Conservation (phyloP, 441 rosid species). For the Corymbia citriodora region DNA sequence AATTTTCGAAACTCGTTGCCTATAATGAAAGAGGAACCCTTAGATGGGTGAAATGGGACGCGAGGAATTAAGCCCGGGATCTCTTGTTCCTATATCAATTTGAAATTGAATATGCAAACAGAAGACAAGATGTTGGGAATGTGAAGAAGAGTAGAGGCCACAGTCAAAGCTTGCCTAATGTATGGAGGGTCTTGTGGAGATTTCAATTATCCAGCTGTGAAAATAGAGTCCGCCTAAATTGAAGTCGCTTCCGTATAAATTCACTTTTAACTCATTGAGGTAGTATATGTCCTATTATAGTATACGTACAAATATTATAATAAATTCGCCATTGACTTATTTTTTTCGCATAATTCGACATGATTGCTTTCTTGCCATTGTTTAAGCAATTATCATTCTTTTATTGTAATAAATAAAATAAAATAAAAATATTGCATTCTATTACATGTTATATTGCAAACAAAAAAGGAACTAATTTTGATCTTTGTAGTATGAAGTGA, state of each 20-base stretch:
- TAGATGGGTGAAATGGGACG: neutral
- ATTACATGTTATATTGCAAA: neutral
- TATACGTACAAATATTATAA: too few species aligned
- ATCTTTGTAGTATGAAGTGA: neutral
- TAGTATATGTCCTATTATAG: neutral
- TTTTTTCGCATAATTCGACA: neutral
- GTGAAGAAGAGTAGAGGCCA: neutral
- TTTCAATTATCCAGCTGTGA: neutral
- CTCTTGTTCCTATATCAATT: rapidly evolving
- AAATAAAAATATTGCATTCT: neutral
- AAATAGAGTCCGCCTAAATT: neutral
- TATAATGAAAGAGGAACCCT: neutral
- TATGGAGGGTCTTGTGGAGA: neutral
- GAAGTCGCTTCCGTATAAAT: neutral
- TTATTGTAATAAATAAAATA: neutral
- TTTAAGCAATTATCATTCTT: neutral
- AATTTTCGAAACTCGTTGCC: neutral
- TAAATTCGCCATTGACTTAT: neutral
- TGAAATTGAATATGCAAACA: neutral
- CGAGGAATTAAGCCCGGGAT: neutral
- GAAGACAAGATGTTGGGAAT: neutral
- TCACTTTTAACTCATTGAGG: neutral
- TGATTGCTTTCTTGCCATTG: neutral
- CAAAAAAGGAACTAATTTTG: neutral
- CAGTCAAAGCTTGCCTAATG: neutral